Base-by-base conservation (phyloP, 305 asterid genomes). In the Fraxinus paxiana region DNA sequence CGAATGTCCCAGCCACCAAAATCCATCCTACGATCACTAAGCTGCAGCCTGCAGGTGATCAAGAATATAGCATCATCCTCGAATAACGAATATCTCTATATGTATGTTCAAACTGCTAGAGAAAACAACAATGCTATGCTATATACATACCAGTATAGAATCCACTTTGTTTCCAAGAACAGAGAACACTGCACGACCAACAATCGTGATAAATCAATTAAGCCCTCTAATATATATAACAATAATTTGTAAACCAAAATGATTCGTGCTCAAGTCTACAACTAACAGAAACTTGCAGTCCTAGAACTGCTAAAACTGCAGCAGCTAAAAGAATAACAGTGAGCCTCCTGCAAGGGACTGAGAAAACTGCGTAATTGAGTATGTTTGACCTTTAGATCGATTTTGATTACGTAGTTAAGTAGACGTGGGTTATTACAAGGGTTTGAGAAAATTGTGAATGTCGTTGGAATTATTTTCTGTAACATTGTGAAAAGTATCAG, bases 21-120 rank as follows among this genome's bases (percentile, higher is more conserved):
- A 84, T 78, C 89, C 89, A 84, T 63, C 88, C 89, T 26, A 78
- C 5, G 30, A 82, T 38, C 28, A 72, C 78, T 63, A 87, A 78
- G 75, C 89, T 87, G 83, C 80, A 73, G 4, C 30, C 30, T 28
- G 30, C 33, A 30, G 33, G n/a, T 8, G 12, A 70, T n/a, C 15
- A 63, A 31, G 17, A n/a, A 67, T 51, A 46, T 71, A 24, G 8
- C n/a, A 73, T 35, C 15, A 80, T 22, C 70, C n/a, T 9, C 2
- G 24, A 65, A 24, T 7, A 35, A 35, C 9, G 8, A 3, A 22
- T 10, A 5, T 63, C 17, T 7, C 41, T 35, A 12, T 10, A 12
- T 12, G 70, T 61, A 1, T 20, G 70, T 20, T 4, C 2, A 1
- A 24, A 37, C 4, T 34, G 41, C 30, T 18, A 8, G 20, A 6